Conservation (phyloP, 345 rosid species). For the Corymbia maculata region DNA sequence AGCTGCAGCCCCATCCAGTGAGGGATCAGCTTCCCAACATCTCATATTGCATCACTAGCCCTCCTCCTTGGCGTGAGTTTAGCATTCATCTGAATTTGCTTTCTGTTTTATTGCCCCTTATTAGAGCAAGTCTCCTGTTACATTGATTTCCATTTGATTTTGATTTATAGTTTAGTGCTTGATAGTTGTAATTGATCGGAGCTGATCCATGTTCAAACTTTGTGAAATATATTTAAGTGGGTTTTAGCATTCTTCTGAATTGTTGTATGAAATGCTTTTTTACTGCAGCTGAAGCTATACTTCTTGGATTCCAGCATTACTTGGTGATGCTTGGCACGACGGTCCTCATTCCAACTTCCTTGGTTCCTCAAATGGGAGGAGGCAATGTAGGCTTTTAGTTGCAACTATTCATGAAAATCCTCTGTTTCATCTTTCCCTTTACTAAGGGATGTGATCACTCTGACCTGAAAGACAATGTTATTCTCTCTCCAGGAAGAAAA, state of each 20-base stretch:
- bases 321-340: slow-evolving; percentile 96
- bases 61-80: slow-evolving; percentile 98
- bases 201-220: neutral
- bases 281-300: slow-evolving; percentile 84
- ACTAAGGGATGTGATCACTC: neutral
- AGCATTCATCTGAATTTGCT: neutral
- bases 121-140: neutral
- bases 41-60: slow-evolving; percentile 86
- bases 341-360: slow-evolving; percentile 68
- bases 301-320: slow-evolving; percentile 93
- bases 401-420: neutral
- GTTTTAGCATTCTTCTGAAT: neutral
- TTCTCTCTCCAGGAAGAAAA: slow-evolving; percentile 61
- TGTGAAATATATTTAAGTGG: neutral
- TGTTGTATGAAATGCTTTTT: neutral
- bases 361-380: slow-evolving; percentile 98
- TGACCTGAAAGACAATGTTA: neutral
- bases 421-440: neutral
- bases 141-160: neutral
- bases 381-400: slow-evolving; percentile 50
- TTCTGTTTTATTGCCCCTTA: neutral
- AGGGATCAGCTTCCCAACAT: slow-evolving; percentile 79
- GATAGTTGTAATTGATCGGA: neutral
- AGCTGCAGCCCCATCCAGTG: slow-evolving; percentile 81
- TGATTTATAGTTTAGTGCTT: neutral